Evolutionary conservation across 1,284 basidiomycete species (phyloP).

Genomic region (Tilletiopsis washingtonensis): DNA sequence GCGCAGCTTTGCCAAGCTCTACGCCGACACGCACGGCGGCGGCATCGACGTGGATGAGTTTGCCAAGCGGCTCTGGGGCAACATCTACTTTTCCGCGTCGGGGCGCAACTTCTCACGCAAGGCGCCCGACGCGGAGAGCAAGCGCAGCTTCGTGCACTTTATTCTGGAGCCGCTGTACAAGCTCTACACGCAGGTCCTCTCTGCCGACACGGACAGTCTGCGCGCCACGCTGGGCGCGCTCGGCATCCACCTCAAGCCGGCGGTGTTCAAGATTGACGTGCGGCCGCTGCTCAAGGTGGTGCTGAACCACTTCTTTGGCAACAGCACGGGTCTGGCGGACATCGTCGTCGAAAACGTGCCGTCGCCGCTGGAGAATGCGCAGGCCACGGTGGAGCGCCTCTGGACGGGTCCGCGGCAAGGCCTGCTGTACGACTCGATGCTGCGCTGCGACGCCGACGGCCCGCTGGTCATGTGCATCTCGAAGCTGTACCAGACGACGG

Average conservation of each 20-base stretch:
- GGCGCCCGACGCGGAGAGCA: conserved; percentile 68
- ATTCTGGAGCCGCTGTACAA: conserved; percentile 95
- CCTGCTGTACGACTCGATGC: conserved; percentile 61
- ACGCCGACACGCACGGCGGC: conserved; percentile 75
- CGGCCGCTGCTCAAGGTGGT: conserved; percentile 87
- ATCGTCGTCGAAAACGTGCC: conserved; percentile 85
- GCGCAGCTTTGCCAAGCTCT: conserved; percentile 89
- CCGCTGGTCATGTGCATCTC: conserved; percentile 86
- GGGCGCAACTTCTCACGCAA: conserved; percentile 80
- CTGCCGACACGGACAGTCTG: conserved; percentile 77
- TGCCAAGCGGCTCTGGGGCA: conserved; percentile 89
- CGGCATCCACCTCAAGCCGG: conserved; percentile 78
- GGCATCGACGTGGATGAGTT: conserved; percentile 54
- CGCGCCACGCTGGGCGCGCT: conserved; percentile 71
- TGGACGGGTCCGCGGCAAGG: conserved; percentile 24
- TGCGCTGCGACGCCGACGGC: conserved; percentile 70
- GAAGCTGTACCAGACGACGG: conserved; percentile 90
- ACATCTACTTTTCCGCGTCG: conserved; percentile 84
- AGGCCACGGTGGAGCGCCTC: conserved; percentile 57
- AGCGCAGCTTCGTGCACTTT: conserved; percentile 89
- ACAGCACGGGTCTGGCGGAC: conserved; percentile 75
- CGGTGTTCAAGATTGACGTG: conserved; percentile 97
- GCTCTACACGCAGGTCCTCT: conserved; percentile 85
- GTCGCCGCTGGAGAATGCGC: conserved; percentile 65
- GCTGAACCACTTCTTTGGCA: conserved; percentile 88